Conservation (phyloP, 306 rosid genomes). For the Neltuma alba region DNA sequence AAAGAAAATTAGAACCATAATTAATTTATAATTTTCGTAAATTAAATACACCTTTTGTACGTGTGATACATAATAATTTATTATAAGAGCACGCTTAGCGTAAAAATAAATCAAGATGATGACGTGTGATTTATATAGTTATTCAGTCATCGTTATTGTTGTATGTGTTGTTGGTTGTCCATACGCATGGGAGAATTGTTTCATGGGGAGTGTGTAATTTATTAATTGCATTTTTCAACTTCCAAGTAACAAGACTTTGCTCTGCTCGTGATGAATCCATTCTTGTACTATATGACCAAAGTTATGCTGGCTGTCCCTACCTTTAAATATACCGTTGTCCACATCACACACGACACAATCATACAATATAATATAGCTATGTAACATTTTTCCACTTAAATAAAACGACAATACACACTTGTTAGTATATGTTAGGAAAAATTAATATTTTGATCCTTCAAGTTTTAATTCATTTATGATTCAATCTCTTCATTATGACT, state of each 20-base stretch:
- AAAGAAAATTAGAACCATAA: too few species aligned
- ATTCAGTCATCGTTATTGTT: not conserved
- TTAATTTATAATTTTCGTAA: too few species aligned
- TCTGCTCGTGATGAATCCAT: not conserved
- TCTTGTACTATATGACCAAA: not conserved
- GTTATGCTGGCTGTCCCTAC: not conserved
- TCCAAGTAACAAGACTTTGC: not conserved
- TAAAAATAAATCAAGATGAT: too few species aligned
- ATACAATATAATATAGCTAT: not conserved
- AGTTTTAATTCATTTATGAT: too few species aligned
- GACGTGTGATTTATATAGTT: too few species aligned
- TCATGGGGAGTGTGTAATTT: too few species aligned
- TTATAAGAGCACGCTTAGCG: too few species aligned
- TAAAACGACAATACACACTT: not conserved
- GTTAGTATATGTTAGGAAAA: too few species aligned
- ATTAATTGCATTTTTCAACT: not conserved
- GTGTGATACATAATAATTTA: too few species aligned
- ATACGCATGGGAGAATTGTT: not conserved
- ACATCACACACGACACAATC: not conserved
- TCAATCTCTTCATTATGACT: too few species aligned
- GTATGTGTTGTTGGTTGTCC: not conserved
- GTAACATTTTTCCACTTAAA: not conserved
- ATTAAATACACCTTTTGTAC: not conserved
- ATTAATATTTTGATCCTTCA: too few species aligned
- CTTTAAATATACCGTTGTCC: not conserved